Evolutionary conservation across 371 early-diverging fungal genomes (phyloP), one percentile per base, ranked within the genome.

Genomic region (Mucor plumbeus): DNA sequence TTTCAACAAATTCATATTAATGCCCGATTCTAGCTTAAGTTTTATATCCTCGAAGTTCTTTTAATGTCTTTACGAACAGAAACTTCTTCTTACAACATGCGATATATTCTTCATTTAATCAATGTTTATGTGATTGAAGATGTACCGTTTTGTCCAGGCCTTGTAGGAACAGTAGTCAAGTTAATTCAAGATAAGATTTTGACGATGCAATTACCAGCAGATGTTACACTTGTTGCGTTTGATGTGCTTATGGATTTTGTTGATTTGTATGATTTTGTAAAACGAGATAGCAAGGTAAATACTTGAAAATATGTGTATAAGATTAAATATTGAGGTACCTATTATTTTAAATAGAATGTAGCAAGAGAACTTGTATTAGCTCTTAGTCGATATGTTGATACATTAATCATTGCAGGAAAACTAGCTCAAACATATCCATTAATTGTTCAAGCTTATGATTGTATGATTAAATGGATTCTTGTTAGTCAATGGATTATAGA

Each of bases 101-200:
- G 91, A 48, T 88, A 88, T 55, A 64, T 90, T 15, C 76, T 93
- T 7, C 89, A 91, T 70, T 69, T 93, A 9, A 85, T 92, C 54
- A 83, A 87, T 48, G 89, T 88, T n/a, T 93, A 91, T 70, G 89
- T 88, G 0, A 81, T 87, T 39, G 92, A 94, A 65, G 93, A 94
- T 75, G 91, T 88, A 7, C 84, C 87, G 0, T 90, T 90, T 54
- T 90, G 91, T 61, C 91, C 91, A 8, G 90, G 91, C 3, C 72
- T 91, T 15, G 89, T 89, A 19, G 87, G 87, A 13, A 83, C 90
- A 0, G 89, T 92, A 7, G 87, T 92, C 34, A 87, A 88, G 58
- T 72, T 85, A 5, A 91, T 93, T 38, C 90, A 89, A 70, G 93
- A 92, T 53, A 93, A 90, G 87, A 85, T 89, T 14, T 62, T 89